A percentile compares a stretch with the other conserved stretches of the same genome.
Conservation (phyloP, 768 basidiomycete genomes). For the Tylopilus felleus region DNA sequence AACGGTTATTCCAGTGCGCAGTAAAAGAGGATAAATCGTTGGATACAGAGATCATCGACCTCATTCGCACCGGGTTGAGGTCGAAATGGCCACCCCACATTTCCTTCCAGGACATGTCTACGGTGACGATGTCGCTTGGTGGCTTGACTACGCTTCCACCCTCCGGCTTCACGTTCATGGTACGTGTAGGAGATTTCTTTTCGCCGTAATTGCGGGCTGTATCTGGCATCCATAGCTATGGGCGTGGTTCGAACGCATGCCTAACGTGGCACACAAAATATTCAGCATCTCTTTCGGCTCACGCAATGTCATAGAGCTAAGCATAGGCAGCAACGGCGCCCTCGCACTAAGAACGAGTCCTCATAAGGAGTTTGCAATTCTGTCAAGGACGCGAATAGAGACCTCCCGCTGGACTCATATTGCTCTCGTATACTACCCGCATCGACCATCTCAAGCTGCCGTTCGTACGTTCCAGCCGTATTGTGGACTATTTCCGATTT, state of each 20-base stretch:
- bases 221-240: slow-evolving; percentile 36
- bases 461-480: slow-evolving; percentile 47
- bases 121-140: slow-evolving; percentile 48
- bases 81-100: slow-evolving; percentile 79
- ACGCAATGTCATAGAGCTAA: slow-evolving; percentile 40
- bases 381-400: slow-evolving; percentile 46
- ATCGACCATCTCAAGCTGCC: slow-evolving; percentile 50
- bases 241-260: slow-evolving; percentile 46
- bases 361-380: slow-evolving; percentile 38
- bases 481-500: background rate
- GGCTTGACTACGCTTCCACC: slow-evolving; percentile 51
- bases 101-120: slow-evolving; percentile 56
- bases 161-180: slow-evolving; percentile 74
- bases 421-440: slow-evolving; percentile 61
- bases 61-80: slow-evolving; percentile 68
- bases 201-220: background rate
- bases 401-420: slow-evolving; percentile 73
- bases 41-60: slow-evolving; percentile 63
- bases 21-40: slow-evolving; percentile 48
- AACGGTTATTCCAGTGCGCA: slow-evolving; percentile 57
- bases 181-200: slow-evolving; percentile 18
- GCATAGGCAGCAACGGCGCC: slow-evolving; percentile 52
- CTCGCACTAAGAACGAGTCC: slow-evolving; percentile 46
- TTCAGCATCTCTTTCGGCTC: slow-evolving; percentile 36
- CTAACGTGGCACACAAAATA: slow-evolving; percentile 33